A percentile compares a stretch with the other conserved stretches of the same genome.
Conservation (phyloP, 768 basidiomycete genomes). For the Lactarius hatsudake region DNA sequence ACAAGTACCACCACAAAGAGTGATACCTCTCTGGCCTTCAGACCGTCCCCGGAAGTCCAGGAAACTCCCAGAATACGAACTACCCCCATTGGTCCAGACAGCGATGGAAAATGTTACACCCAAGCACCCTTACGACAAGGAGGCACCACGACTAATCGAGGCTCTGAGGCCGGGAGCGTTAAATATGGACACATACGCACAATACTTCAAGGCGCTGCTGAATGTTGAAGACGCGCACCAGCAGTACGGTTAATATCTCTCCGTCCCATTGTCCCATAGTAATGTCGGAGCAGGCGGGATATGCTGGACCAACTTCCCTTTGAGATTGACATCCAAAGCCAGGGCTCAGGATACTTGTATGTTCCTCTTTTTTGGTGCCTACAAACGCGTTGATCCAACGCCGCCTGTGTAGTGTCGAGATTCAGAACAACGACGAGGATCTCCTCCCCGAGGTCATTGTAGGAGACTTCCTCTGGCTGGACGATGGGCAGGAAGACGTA, state of each 20-base stretch:
- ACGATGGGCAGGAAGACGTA: slow-evolving; percentile 17
- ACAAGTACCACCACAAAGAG: slow-evolving; percentile 8
- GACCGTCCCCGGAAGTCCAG: slow-evolving; percentile 2
- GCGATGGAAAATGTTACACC: neutral
- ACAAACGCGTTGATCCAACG: neutral
- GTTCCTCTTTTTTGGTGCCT: neutral
- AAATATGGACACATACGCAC: slow-evolving; percentile 8
- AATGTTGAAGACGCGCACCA: slow-evolving; percentile 40
- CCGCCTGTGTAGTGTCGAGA: slow-evolving; percentile 8
- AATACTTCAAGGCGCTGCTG: slow-evolving; percentile 16
- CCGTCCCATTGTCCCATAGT: slow-evolving; percentile 21
- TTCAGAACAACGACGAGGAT: slow-evolving; percentile 19
- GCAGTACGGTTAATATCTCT: slow-evolving; percentile 41
- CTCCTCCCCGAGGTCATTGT: slow-evolving; percentile 17
- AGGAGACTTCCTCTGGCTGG: slow-evolving; percentile 20
- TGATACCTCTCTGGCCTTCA: neutral
- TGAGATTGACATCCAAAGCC: slow-evolving; percentile 1
- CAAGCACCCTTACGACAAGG: neutral
- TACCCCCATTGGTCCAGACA: slow-evolving; percentile 2
- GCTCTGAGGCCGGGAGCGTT: neutral
- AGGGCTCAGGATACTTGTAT: neutral
- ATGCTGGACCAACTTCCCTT: slow-evolving; percentile 5
- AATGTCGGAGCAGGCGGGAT: slow-evolving; percentile 33
- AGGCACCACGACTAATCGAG: neutral
- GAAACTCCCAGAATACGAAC: slow-evolving; percentile 12